Base-by-base conservation (phyloP, 768 basidiomycete species). In the Leccinum aurantiacum region DNA sequence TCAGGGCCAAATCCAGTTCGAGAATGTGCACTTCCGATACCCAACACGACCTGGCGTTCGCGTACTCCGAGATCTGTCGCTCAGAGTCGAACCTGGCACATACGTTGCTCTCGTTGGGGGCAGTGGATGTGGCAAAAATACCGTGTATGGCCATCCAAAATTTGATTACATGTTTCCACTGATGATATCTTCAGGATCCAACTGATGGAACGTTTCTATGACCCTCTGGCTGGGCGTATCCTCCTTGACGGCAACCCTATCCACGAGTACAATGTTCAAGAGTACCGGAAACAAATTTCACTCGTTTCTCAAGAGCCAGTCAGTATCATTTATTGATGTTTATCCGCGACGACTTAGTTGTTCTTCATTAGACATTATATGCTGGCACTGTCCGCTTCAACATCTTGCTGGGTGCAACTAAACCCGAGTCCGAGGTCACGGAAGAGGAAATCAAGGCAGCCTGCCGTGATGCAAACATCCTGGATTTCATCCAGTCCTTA, bases 361-460 rank as follows among this genome's bases (percentile, higher is more conserved):
- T 51, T 14, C 27, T 27, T 27, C 27, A 24, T 10, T 57, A 77
- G 74, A 92, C 89, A 0, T 78, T 98, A 4, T 98, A 97, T 70
- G 87, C 91, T n/a, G 93, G 93, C 29, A 91, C 91, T 2, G 80
- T 97, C 60, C 88, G 89, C 29, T 95, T 96, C 77, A 98, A 98
- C 74, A 85, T 95, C 71, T 73, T 94, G 6, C 87, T 97, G 38
- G 95, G 95, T n/a, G 89, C 91, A 41, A 83, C 80, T 64, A 92
- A 91, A 69, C 88, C 90, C 4, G 76, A 76, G 38, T 83, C 84
- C 0, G 86, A 94, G 66, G 90, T 95, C 10, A 93, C 93, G 3
- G 85, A 94, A 68, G 83, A 88, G 67, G 93, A 97, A 72, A 86
- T 97, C 31, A 91, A 95, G 71, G 79, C 83, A 22, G 95, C 85